Conservation (phyloP, 352 stramenopile species). For the Phytophthora boehmeriae region DNA sequence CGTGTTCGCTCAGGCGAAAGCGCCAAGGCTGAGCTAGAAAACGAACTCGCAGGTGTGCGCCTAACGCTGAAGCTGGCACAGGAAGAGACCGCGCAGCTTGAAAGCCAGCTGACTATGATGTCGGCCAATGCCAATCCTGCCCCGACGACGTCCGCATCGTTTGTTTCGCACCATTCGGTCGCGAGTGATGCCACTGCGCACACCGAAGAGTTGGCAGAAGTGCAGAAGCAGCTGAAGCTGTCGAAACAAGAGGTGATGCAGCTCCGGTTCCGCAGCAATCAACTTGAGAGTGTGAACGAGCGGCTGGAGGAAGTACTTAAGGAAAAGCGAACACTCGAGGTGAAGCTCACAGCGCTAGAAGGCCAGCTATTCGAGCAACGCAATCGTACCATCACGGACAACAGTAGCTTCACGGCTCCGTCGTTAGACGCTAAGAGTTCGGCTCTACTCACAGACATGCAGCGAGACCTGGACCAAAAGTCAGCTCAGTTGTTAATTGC, state of each 20-base stretch:
- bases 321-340: constrained; percentile 78
- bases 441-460: constrained; percentile 52
- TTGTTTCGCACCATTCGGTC: constrained; percentile 29
- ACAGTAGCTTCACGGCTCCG: constrained; percentile 38
- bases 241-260: constrained; percentile 85
- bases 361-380: constrained; percentile 82
- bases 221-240: constrained; percentile 79
- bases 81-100: constrained; percentile 37
- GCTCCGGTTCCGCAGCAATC: constrained; percentile 82
- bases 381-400: constrained; percentile 65
- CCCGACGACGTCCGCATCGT: constrained; percentile 27
- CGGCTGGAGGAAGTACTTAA: constrained; percentile 75
- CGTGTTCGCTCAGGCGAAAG: constrained; percentile 18
- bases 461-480: constrained; percentile 65
- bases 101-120: constrained; percentile 48
- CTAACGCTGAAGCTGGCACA: constrained; percentile 38
- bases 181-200: constrained; percentile 29
- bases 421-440: constrained; percentile 41
- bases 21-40: constrained; percentile 18
- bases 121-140: constrained; percentile 15
- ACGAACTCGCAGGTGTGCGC: constrained; percentile 30
- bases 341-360: constrained; percentile 81
- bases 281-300: constrained; percentile 72
- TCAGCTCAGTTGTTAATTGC: constrained; percentile 50
- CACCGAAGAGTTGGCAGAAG: constrained; percentile 54